phyloP scores from a whole-genome alignment of 495 filamentous ascomycete genomes.

The Trichoderma gamsii region DNA sequence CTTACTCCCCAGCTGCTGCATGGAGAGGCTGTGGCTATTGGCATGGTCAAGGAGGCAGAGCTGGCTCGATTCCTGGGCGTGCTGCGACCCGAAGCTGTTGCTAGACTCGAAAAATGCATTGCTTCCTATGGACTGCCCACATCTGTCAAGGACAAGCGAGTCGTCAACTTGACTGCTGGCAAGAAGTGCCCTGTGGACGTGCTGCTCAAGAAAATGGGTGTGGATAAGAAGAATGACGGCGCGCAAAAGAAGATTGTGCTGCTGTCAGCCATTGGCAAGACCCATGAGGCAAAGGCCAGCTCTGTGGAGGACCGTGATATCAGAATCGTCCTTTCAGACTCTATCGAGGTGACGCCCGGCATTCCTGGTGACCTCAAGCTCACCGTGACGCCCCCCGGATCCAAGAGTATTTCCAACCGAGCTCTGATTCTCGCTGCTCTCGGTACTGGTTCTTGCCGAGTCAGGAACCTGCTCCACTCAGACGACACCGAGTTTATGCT shows the following conservation, averaged over 20 bases:
- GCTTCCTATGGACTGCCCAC: constrained; percentile 89
- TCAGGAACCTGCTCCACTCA: constrained; percentile 89
- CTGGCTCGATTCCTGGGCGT: constrained; percentile 84
- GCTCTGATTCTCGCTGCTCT: constrained; percentile 89
- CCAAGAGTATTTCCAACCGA: constrained; percentile 96
- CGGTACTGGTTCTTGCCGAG: constrained; percentile 75
- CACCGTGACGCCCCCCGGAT: constrained; percentile 82
- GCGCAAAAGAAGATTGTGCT: constrained; percentile 96
- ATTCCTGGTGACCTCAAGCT: constrained; percentile 58
- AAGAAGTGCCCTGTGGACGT: constrained; percentile 90
- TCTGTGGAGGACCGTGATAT: constrained; percentile 84
- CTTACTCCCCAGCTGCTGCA: constrained; percentile 92
- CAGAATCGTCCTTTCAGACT: constrained; percentile 73
- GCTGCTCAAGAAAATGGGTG: constrained; percentile 83
- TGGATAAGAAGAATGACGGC: constrained; percentile 98
- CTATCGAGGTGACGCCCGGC: constrained; percentile 64
- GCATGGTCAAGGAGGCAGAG: constrained; percentile 97
- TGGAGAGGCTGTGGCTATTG: constrained; percentile 91
- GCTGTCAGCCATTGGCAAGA: constrained; percentile 81
- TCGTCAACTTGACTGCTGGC: constrained; percentile 75
- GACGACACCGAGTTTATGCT: constrained; percentile 98
- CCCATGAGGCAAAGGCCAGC: constrained; percentile 78
- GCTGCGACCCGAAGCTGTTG: constrained; percentile 79
- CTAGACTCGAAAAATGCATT: constrained; percentile 84
- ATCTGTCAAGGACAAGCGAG: constrained; percentile 74